Evolutionary conservation across 192 early-diverging fungal genomes (phyloP), one percentile per base, ranked within the genome.

Genomic region (Linnemannia schmuckeri): DNA sequence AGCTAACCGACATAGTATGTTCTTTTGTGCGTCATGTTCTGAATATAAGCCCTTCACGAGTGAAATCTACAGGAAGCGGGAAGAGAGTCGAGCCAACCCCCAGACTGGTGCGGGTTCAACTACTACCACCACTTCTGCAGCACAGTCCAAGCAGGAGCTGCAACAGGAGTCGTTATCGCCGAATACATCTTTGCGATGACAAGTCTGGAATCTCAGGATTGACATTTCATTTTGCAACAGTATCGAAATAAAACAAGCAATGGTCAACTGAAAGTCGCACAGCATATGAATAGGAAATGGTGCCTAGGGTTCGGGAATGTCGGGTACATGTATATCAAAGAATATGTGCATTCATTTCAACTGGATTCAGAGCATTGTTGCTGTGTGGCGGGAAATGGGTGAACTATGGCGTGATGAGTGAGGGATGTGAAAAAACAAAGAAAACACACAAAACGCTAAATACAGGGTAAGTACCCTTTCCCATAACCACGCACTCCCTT

Each of bases 1-100:
- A 15, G 30, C 7, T 30, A 46, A 44, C 12, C 33, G 10, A 33
- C 8, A 57, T 57, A 22, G 27, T n/a, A 9, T 27, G 10, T 8
- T n/a, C 7, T n/a, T 55, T 55, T 22, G 10, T 66, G 27, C 12
- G 7, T 15, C 12, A 3, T 33, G 30, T 66, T 4, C 13, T 33
- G n/a, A n/a, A 30, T 12, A 63, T 81, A 94, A 92, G 8, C 96
- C 95, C 18, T 96, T 96, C 82, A 97, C 96, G 35, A 87, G 90
- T 8, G 91, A 92, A 92, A 97, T 97, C 78, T 97, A 97, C 85
- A 89, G 90, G 52, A 93, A 93, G 76, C 82, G 83, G 24, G 83
- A 88, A 1, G 35, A 52, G 47, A 77, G 73, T n/a, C 82, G 78
- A 37, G 38, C 77, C 30, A 15, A 15, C 30, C 3, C 30, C 13